Percentiles rank a stretch among this genome's conserved stretches.
Evolutionary conservation across 2,329 filamentous ascomycete species (phyloP).

Genomic region (Aspergillus amoenus): DNA sequence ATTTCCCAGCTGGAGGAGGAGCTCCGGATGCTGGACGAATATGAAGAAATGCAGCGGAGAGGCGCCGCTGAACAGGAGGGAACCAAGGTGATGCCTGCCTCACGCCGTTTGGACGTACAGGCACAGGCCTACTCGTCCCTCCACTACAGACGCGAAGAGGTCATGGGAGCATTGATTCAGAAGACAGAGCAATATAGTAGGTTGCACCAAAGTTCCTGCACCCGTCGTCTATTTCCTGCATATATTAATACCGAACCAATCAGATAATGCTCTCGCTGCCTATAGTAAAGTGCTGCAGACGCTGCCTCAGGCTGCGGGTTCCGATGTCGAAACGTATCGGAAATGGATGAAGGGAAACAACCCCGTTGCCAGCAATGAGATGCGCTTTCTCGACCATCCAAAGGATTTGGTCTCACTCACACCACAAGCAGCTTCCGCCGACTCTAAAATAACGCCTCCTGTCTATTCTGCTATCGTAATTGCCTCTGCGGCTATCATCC

Average conservation of each 20-base stretch:
- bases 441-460: constrained; percentile 20
- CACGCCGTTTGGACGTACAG: constrained; percentile 44
- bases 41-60: constrained; percentile 43
- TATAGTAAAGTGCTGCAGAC: constrained; percentile 50
- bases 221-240: background rate
- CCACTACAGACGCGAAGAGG: constrained; percentile 53
- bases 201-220: constrained; percentile 18
- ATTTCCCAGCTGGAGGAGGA: constrained; percentile 78
- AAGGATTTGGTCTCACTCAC: constrained; percentile 46
- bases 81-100: constrained; percentile 35
- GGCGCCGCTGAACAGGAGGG: constrained; percentile 34
- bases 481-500: constrained; percentile 53
- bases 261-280: constrained; percentile 43
- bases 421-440: constrained; percentile 18
- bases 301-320: constrained; percentile 44
- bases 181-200: constrained; percentile 64
- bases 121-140: constrained; percentile 53
- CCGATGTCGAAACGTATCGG: constrained; percentile 54
- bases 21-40: constrained; percentile 67
- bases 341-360: constrained; percentile 53
- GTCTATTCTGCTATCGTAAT: constrained; percentile 45
- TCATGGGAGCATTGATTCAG: constrained; percentile 55
- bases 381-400: constrained; percentile 52
- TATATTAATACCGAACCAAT: background rate
- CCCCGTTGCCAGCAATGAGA: constrained; percentile 52